These are phyloP conservation scores for Geotrichum histeridarum DNA, from an alignment of 1,139 yeast genomes.

Conservation along the genomic window DNA sequence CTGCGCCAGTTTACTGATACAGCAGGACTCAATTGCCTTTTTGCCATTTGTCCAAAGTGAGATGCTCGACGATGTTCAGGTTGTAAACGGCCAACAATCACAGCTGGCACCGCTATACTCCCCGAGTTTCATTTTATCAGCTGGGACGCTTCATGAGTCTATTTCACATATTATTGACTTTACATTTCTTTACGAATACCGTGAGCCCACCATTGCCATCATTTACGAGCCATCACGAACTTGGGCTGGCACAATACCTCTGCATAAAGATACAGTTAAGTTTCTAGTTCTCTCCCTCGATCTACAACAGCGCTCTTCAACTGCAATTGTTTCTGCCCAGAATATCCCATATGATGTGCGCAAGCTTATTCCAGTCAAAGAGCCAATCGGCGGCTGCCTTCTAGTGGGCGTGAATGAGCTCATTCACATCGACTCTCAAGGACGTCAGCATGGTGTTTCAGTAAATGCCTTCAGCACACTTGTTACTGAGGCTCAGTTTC, in stretches of 20 bases:
- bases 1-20: constrained; percentile 61
- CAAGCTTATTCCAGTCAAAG: constrained; percentile 55
- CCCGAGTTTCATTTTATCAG: constrained; percentile 49
- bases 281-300: constrained; percentile 62
- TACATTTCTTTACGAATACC: constrained; percentile 63
- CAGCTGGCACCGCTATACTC: constrained; percentile 24
- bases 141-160: constrained; percentile 52
- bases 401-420: constrained; percentile 73
- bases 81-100: constrained; percentile 17
- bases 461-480: constrained; percentile 52
- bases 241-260: constrained; percentile 70
- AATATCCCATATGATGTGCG: constrained; percentile 73
- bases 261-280: constrained; percentile 57
- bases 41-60: constrained; percentile 58
- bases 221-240: constrained; percentile 58
- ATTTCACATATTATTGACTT: constrained; percentile 63
- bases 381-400: constrained; percentile 67
- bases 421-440: constrained; percentile 77
- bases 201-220: constrained; percentile 76
- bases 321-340: constrained; percentile 59
- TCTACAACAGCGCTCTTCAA: constrained; percentile 54
- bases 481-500: constrained; percentile 47
- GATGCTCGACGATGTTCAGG: constrained; percentile 25
- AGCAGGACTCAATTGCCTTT: constrained; percentile 62
- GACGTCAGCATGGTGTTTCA: constrained; percentile 62